Evolutionary conservation across 2,329 filamentous ascomycete species (phyloP).

Genomic region (Septoria linicola): DNA sequence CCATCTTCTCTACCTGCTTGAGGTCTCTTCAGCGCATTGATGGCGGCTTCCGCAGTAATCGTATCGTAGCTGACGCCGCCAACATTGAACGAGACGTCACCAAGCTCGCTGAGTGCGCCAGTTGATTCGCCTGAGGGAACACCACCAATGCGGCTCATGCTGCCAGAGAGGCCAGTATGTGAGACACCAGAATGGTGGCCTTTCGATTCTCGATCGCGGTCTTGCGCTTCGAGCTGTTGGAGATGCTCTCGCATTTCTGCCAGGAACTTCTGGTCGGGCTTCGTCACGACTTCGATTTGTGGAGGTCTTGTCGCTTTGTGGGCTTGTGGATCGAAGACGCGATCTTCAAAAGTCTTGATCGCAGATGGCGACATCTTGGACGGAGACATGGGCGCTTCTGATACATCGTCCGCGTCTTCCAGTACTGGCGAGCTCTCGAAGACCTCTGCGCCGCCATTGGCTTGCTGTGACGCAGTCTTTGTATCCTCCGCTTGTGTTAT

Average conservation of each 20-base stretch:
- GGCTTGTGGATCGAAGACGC: slow-evolving; percentile 36
- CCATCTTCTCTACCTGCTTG: slow-evolving; percentile 11
- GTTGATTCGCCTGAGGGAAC: slow-evolving; percentile 40
- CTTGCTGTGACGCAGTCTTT: slow-evolving; percentile 23
- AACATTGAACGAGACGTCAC: slow-evolving; percentile 72
- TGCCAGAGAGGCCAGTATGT: slow-evolving; percentile 25
- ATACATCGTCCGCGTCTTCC: slow-evolving; percentile 24
- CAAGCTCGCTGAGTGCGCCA: slow-evolving; percentile 36
- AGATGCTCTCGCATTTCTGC: slow-evolving; percentile 56
- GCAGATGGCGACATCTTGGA: slow-evolving; percentile 31
- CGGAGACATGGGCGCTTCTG: slow-evolving; percentile 22
- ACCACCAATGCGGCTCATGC: slow-evolving; percentile 23
- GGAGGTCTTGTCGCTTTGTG: slow-evolving; percentile 32
- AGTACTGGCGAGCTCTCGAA: slow-evolving; percentile 32
- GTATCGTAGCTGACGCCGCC: slow-evolving; percentile 74
- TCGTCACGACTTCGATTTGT: slow-evolving; percentile 37
- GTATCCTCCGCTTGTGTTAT: slow-evolving; percentile 35
- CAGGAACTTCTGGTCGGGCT: slow-evolving; percentile 38
- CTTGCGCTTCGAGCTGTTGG: slow-evolving; percentile 69
- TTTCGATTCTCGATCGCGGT: slow-evolving; percentile 52
- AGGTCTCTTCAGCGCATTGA: slow-evolving; percentile 36
- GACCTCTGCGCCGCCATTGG: slow-evolving; percentile 32
- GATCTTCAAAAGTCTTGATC: slow-evolving; percentile 33
- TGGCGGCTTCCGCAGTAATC: slow-evolving; percentile 34
- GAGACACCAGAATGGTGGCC: slow-evolving; percentile 21